Percentiles rank a stretch among this genome's conserved stretches.
Evolutionary conservation across 345 rosid genomes (phyloP).

Genomic region (Draba incana): DNA sequence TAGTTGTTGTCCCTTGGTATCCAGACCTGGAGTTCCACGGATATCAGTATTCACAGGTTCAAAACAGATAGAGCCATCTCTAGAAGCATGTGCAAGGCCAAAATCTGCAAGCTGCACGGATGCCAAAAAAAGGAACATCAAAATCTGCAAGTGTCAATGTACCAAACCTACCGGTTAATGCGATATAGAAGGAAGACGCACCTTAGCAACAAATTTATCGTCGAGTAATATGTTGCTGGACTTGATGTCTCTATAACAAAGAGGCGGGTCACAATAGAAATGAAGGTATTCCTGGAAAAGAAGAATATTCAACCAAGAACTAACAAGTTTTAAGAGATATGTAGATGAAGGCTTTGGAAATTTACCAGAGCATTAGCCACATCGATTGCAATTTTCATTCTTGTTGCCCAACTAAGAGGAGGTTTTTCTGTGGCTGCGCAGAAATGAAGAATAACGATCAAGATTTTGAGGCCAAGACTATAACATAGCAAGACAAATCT

Average conservation of each 20-base stretch:
- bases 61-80: constrained; percentile 82
- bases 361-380: constrained; percentile 97
- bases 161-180: neutral
- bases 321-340: constrained; percentile 17
- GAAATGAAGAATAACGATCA: constrained; percentile 22
- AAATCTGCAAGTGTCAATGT: neutral
- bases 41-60: constrained; percentile 87
- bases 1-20: constrained; percentile 19
- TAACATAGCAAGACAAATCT: neutral
- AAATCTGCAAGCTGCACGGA: constrained; percentile 89
- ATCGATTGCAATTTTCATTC: constrained; percentile 88
- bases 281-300: constrained; percentile 86
- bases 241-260: constrained; percentile 95
- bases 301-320: constrained; percentile 21
- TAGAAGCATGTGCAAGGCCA: constrained; percentile 92
- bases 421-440: constrained; percentile 58
- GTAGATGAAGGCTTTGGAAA: constrained; percentile 25
- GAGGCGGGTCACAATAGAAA: constrained; percentile 93
- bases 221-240: constrained; percentile 95
- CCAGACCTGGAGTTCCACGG: constrained; percentile 96
- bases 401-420: constrained; percentile 80
- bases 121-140: too few relatives aligned
- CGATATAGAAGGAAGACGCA: constrained; percentile 30
- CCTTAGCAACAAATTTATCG: constrained; percentile 91
- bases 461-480: constrained; percentile 2